These are phyloP conservation scores for Geotrichum fermentans DNA, from an alignment of 1,139 yeast species.

Conservation along the genomic window DNA sequence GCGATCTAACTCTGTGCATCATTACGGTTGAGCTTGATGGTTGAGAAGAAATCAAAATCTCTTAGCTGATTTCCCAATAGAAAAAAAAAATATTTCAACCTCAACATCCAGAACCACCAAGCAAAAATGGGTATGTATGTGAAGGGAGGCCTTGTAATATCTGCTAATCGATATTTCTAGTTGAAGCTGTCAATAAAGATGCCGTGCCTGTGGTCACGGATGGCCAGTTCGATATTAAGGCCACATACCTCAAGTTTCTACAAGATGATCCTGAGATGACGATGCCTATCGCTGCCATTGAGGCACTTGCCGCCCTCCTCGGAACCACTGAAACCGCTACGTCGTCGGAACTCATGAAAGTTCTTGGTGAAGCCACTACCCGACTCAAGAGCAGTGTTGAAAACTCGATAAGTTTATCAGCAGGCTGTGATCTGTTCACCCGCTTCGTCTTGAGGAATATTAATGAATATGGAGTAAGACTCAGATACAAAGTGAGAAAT, in stretches of 20 bases:
- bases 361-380: constrained; percentile 70
- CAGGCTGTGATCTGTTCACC: constrained; percentile 96
- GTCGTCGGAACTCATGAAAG: constrained; percentile 82
- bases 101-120: constrained; percentile 5
- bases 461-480: constrained; percentile 56
- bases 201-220: constrained; percentile 16
- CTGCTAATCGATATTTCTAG: neutral
- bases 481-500: neutral
- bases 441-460: constrained; percentile 87
- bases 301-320: constrained; percentile 79
- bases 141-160: neutral
- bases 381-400: constrained; percentile 73
- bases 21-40: neutral
- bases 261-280: constrained; percentile 91
- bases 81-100: neutral
- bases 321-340: constrained; percentile 83
- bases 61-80: neutral
- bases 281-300: constrained; percentile 99
- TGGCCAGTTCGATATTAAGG: constrained; percentile 64
- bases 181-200: constrained; percentile 5
- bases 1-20: neutral
- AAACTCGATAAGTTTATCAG: constrained; percentile 87
- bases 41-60: neutral
- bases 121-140: constrained; percentile 10
- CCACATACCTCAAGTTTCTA: constrained; percentile 71